Evolutionary conservation across 441 rosid genomes (phyloP), one percentile per base, ranked within the genome.

Genomic region (Populus tomentosa): DNA sequence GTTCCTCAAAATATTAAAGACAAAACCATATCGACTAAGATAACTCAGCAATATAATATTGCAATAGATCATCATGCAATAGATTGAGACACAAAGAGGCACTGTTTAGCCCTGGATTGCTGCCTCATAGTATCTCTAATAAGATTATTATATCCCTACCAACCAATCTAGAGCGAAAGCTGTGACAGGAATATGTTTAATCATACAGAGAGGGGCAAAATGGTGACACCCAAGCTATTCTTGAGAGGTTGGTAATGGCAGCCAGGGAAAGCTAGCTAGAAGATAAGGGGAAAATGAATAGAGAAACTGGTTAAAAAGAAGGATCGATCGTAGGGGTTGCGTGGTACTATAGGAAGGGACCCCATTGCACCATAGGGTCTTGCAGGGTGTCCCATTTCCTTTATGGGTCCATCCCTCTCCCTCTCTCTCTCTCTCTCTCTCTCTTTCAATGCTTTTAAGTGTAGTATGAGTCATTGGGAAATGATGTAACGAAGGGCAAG

Each of bases 351-450:
- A 38, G 71, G 7, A 26, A 8, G 79, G 32, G 87, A 66, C 81
- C 82, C 75, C 81, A 35, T 64, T 38, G 81, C 75, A 63, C 77
- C 79, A 56, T 59, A 3, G 32, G 32, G 32, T 30, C 32, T 30
- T 30, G 32, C 32, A 36, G 75, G 63, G 70, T 74, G 78, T 74
- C 84, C 87, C 86, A 77, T 81, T 75, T 81, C 83, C 63, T 7
- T 21, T 13, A 24, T 73, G 84, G 88, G 86, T 70, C 87, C 80
- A 11, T 62, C 0, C 24, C 24, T 24, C 24, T 24, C 24, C 24
- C 24, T 3, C 46, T 20, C 13, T 7, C 28, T 2, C 10, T 13
- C 67, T 59, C 28, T 6, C 67, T 6, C 59, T 6, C 59, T 62
- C 20, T 72, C 73, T 63, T 67, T 40, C 56, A 26, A 56, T 69